Conservation (phyloP, 371 early-diverging fungal genomes). For the Chytridiales sp. region DNA sequence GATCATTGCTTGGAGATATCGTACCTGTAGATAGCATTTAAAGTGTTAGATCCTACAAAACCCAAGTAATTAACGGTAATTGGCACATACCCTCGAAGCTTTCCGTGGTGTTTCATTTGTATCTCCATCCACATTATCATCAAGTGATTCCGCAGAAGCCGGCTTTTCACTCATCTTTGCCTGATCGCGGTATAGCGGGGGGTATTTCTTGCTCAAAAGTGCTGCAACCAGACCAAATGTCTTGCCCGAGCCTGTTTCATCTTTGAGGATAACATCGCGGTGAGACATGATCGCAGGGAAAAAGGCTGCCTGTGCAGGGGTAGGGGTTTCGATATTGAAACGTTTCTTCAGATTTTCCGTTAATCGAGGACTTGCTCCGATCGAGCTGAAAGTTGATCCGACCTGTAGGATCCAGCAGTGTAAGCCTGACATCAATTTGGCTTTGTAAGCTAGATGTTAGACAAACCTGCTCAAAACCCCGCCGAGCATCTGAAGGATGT, state of each 20-base stretch:
- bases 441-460: no score
- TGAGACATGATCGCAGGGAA: conserved; percentile 58
- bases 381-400: conserved; percentile 4
- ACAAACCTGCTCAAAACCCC: no score
- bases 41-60: not conserved
- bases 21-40: conserved; percentile 3
- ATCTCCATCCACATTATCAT: conserved; percentile 2
- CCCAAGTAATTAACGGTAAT: not conserved
- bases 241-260: conserved; percentile 80
- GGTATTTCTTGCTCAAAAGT: conserved; percentile 49
- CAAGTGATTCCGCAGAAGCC: conserved; percentile 1
- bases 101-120: not conserved
- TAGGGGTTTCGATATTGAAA: conserved; percentile 43
- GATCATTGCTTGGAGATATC: conserved; percentile 55
- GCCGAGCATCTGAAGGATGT: no score
- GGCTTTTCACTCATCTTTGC: not conserved
- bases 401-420: no score
- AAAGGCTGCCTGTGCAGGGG: conserved; percentile 51
- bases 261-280: conserved; percentile 64
- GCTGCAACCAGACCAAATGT: conserved; percentile 66
- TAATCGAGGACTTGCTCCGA: conserved; percentile 54
- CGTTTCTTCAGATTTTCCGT: conserved; percentile 45
- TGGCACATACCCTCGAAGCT: not conserved
- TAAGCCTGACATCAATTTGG: no score
- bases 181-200: not conserved